Conservation (phyloP, 2,329 filamentous ascomycete species). For the Fusarium setosum region DNA sequence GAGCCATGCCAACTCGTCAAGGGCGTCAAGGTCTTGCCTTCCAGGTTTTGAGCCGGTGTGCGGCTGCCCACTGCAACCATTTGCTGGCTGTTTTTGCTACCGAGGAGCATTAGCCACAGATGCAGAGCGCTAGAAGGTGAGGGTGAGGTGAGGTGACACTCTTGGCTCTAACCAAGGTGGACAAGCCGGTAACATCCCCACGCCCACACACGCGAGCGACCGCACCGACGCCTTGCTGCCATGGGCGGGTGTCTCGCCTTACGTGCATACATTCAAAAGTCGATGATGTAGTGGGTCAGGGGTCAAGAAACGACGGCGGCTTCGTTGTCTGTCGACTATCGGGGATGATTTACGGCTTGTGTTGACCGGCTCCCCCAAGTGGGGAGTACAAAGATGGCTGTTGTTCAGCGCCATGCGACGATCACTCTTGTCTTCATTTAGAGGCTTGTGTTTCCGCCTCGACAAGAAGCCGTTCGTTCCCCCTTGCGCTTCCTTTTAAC, state of each 20-base stretch:
- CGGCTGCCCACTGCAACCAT: slow-evolving; percentile 13
- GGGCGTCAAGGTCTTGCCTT: background rate
- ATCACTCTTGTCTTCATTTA: slow-evolving; percentile 33
- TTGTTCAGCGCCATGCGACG: slow-evolving; percentile 28
- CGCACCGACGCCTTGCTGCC: slow-evolving; percentile 7
- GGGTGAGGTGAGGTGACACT: slow-evolving; percentile 11
- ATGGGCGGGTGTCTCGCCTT: slow-evolving; percentile 10
- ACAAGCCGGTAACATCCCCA: too few relatives aligned
- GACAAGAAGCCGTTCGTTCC: background rate
- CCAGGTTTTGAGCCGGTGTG: slow-evolving; percentile 11
- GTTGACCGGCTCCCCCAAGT: slow-evolving; percentile 22
- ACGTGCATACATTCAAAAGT: too few relatives aligned
- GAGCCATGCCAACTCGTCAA: slow-evolving; percentile 22
- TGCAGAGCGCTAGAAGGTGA: background rate
- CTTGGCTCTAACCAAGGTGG: too few relatives aligned
- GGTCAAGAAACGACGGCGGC: slow-evolving; percentile 35
- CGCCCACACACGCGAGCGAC: too few relatives aligned
- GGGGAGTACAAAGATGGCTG: slow-evolving; percentile 21
- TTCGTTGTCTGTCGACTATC: slow-evolving; percentile 25
- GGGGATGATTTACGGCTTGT: slow-evolving; percentile 22
- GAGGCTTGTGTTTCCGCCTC: slow-evolving; percentile 16
- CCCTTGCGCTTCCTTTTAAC: background rate
- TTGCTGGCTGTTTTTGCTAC: background rate
- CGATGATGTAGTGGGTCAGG: slow-evolving; percentile 43
- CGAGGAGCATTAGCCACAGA: background rate